phyloP scores from a whole-genome alignment of 1,284 basidiomycete species.

The Volvariella surrecta region DNA sequence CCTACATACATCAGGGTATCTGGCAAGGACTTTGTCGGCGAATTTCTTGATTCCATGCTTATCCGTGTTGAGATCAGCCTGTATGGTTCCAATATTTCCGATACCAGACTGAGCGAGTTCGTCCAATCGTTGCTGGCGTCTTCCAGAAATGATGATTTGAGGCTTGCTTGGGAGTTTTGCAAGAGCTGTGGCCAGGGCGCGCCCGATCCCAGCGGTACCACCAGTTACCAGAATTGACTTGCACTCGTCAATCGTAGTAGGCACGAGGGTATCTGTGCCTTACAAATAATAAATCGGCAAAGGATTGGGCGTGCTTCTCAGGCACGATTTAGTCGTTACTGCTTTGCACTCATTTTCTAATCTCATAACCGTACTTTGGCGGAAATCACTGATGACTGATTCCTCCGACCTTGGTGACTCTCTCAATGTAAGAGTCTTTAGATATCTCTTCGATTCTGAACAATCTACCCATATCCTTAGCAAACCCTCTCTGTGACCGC shows the following conservation, averaged over 20 bases:
- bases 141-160: slow-evolving; percentile 45
- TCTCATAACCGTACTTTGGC: too few relatives aligned
- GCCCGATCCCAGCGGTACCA: slow-evolving; percentile 55
- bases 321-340: too few relatives aligned
- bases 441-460: neutral
- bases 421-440: neutral
- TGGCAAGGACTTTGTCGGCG: slow-evolving; percentile 27
- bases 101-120: slow-evolving; percentile 28
- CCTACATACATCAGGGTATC: slow-evolving; percentile 36
- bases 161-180: slow-evolving; percentile 40
- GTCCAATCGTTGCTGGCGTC: slow-evolving; percentile 42
- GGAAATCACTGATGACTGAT: neutral
- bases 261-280: too few relatives aligned
- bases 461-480: neutral
- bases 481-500: slow-evolving; percentile 14
- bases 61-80: slow-evolving; percentile 34
- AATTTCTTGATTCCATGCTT: slow-evolving; percentile 31
- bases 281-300: too few relatives aligned
- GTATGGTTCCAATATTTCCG: slow-evolving; percentile 31
- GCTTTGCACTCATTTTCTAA: too few relatives aligned
- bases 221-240: slow-evolving; percentile 55
- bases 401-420: neutral
- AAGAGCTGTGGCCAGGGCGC: slow-evolving; percentile 46
- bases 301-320: too few relatives aligned
- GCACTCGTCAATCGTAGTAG: slow-evolving; percentile 43